Percentiles rank a stretch among this genome's conserved stretches.
These are phyloP conservation scores for Ophiocordyceps polyrhachis-furcata DNA, from an alignment of 2,329 filamentous ascomycete species.

Conservation along the genomic window DNA sequence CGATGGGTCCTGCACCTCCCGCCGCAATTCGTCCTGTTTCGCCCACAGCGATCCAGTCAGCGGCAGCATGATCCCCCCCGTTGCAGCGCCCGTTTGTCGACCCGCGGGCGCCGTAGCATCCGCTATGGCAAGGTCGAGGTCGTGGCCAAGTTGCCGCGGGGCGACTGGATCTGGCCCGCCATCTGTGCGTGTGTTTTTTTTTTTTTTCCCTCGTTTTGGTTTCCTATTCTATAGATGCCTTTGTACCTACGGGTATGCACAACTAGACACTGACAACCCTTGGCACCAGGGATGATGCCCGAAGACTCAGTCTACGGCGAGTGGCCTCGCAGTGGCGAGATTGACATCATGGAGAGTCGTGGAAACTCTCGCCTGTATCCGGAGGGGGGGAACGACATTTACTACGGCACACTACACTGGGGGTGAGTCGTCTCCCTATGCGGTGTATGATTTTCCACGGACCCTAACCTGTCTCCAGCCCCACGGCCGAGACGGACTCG, in stretches of 20 bases:
- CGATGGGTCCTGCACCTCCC: constrained; percentile 22
- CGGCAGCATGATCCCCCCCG: constrained; percentile 28
- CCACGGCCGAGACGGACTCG: constrained; percentile 8
- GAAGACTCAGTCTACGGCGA: constrained; percentile 24
- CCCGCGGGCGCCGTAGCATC: constrained; percentile 6
- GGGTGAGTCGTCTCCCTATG: constrained; percentile 9
- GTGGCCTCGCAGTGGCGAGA: constrained; percentile 34
- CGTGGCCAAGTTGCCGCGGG: constrained; percentile 29
- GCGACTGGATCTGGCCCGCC: constrained; percentile 37
- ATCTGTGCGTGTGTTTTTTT: constrained; percentile 12
- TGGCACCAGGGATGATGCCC: constrained; percentile 26
- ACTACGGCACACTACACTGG: constrained; percentile 28
- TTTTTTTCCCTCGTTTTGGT: no score
- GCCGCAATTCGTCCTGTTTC: constrained; percentile 14
- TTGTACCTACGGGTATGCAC: background rate
- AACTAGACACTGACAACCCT: background rate
- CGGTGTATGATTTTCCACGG: background rate
- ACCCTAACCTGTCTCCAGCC: background rate
- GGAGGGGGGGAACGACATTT: constrained; percentile 23
- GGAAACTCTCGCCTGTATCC: constrained; percentile 19
- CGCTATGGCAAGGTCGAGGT: constrained; percentile 25
- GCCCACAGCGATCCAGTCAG: constrained; percentile 22
- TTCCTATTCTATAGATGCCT: no score
- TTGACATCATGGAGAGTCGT: constrained; percentile 30
- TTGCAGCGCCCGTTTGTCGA: constrained; percentile 29